Conservation (phyloP, 768 basidiomycete species). For the Mycena kentingensis region DNA sequence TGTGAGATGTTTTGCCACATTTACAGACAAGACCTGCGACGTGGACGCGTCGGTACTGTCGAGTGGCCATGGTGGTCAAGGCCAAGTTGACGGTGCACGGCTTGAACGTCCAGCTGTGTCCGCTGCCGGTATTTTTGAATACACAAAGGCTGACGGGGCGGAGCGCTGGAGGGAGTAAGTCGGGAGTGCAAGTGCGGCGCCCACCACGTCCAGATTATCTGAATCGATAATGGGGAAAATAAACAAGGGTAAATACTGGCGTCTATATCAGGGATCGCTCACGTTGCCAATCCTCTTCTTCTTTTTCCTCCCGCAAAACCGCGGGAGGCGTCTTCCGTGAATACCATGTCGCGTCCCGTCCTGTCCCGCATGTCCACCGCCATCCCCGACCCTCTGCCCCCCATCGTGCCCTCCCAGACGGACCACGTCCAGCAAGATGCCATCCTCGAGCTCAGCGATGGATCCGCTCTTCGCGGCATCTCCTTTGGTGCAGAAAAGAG, state of each 20-base stretch:
- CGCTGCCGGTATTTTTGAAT: too few species aligned
- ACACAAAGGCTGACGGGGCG: too few species aligned
- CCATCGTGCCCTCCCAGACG: conserved; percentile 24
- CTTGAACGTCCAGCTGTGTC: too few species aligned
- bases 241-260: not conserved
- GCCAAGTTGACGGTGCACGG: too few species aligned
- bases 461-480: conserved; percentile 84
- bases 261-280: not conserved
- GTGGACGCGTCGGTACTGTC: not conserved
- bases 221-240: not conserved
- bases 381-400: conserved; percentile 32
- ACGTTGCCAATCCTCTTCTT: conserved; percentile 12
- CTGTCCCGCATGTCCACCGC: conserved; percentile 44
- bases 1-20: not conserved
- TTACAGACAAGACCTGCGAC: not conserved
- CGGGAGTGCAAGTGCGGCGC: too few species aligned
- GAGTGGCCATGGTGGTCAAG: too few species aligned
- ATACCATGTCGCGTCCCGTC: conserved; percentile 29
- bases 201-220: too few species aligned
- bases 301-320: too few species aligned
- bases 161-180: too few species aligned
- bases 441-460: conserved; percentile 89
- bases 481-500: conserved; percentile 95
- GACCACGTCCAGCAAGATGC: conserved; percentile 44
- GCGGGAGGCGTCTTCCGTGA: conserved; percentile 16